These are phyloP conservation scores for Globisporangium paddicum DNA, from an alignment of 352 stramenopile genomes.

Conservation along the genomic window DNA sequence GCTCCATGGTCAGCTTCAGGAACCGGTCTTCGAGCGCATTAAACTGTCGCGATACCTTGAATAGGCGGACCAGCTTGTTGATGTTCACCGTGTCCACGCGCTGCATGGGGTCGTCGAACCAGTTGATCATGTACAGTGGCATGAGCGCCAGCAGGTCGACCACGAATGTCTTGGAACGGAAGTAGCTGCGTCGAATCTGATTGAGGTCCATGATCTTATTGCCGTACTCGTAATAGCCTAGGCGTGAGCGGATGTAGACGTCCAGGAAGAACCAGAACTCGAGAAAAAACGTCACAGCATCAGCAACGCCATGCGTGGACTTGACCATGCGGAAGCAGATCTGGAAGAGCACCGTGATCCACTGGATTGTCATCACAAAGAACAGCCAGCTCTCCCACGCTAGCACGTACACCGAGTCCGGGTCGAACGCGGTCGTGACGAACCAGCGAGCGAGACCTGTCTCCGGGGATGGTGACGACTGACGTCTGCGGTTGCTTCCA, in stretches of 20 bases:
- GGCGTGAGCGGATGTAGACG: conserved; percentile 26
- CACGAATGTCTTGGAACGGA: conserved; percentile 24
- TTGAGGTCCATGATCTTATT: conserved; percentile 44
- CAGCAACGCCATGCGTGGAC: conserved; percentile 13
- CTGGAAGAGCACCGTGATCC: conserved; percentile 28
- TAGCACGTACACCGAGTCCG: conserved; percentile 23
- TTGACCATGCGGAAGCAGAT: conserved; percentile 29
- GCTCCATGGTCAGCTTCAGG: conserved; percentile 31
- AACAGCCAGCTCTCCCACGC: conserved; percentile 35
- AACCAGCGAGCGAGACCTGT: background rate
- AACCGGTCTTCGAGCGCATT: conserved; percentile 32
- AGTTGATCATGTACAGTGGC: conserved; percentile 36
- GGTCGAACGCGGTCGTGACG: conserved; percentile 19
- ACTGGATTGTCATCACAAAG: conserved; percentile 33
- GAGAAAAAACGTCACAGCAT: conserved; percentile 22
- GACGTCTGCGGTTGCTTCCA: background rate
- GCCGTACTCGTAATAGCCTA: conserved; percentile 40
- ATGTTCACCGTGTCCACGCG: conserved; percentile 38
- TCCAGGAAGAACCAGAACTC: conserved; percentile 39
- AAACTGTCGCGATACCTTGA: conserved; percentile 33
- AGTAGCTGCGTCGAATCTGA: conserved; percentile 24
- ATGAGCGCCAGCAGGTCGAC: conserved; percentile 33
- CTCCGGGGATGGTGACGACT: background rate
- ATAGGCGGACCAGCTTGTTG: conserved; percentile 40
- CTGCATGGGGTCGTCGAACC: background rate